Evolutionary conservation across 163 green algal species (phyloP).

Genomic region (Chlamydomonas reinhardtii): DNA sequence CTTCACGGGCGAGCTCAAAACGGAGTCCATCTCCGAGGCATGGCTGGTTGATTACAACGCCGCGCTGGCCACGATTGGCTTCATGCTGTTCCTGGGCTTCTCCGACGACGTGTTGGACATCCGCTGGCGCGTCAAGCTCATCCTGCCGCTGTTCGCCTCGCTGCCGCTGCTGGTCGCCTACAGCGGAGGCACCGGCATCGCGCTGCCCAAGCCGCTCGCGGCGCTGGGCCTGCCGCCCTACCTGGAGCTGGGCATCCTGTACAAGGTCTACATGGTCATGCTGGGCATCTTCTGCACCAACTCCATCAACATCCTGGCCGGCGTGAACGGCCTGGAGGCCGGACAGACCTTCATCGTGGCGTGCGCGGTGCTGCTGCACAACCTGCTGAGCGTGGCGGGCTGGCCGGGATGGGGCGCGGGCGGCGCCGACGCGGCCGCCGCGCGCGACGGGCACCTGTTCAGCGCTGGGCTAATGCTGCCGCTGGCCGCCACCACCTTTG

Average conservation of each 20-base stretch:
- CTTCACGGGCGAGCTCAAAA: slow-evolving; percentile 48
- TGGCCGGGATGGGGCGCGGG: slow-evolving; percentile 13
- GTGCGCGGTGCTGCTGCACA: slow-evolving; percentile 88
- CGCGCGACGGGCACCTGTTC: slow-evolving; percentile 95
- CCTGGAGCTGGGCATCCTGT: slow-evolving; percentile 90
- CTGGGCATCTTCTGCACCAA: slow-evolving; percentile 99
- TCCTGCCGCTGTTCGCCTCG: slow-evolving; percentile 92
- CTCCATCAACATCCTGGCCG: slow-evolving; percentile 98
- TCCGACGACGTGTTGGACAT: slow-evolving; percentile 99
- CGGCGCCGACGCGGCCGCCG: neutral
- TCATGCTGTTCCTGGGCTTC: slow-evolving; percentile 99
- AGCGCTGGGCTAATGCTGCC: slow-evolving; percentile 94
- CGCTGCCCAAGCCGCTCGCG: slow-evolving; percentile 88
- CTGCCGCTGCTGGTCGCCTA: slow-evolving; percentile 95
- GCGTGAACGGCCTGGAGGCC: slow-evolving; percentile 95
- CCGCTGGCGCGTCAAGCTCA: slow-evolving; percentile 96
- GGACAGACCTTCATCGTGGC: slow-evolving; percentile 96
- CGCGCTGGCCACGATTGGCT: slow-evolving; percentile 96
- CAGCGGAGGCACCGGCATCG: slow-evolving; percentile 88
- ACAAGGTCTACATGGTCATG: slow-evolving; percentile 94
- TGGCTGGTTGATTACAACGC: slow-evolving; percentile 99
- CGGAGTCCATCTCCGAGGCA: slow-evolving; percentile 67
- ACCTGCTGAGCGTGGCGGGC: slow-evolving; percentile 68
- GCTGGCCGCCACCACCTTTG: slow-evolving; percentile 86
- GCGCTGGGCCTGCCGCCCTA: slow-evolving; percentile 75